Evolutionary conservation across 495 filamentous ascomycete genomes (phyloP), one percentile per base, ranked within the genome.

Genomic region (Penicillium macrosclerotiorum): DNA sequence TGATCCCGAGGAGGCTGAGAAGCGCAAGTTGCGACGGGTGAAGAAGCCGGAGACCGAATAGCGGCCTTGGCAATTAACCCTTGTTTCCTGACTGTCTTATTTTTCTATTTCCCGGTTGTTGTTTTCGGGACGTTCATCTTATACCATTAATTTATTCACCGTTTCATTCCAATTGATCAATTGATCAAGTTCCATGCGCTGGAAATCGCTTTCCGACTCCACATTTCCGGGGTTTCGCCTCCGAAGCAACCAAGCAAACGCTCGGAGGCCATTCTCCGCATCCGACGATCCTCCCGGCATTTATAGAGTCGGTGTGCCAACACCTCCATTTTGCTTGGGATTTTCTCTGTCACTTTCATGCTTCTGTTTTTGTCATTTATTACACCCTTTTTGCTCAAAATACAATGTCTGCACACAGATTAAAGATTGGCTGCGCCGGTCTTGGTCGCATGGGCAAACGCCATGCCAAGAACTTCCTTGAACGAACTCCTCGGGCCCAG

Each of bases 361-460:
- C 30, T 19, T 44, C 29, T 8, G n/a, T 7, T 8, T n/a, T n/a
- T n/a, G n/a, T n/a, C n/a, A n/a, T n/a, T n/a, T n/a, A n/a, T n/a
- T n/a, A n/a, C n/a, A n/a, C n/a, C 19, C n/a, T 9, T 42, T 20
- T 34, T 33, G 7, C 14, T 22, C 20, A n/a, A 6, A 17, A 13
- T 33, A 72, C 39, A 48, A 79, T 79, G 72, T 53, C 72, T 31
- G 60, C 59, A 22, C 51, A 55, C 31, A 76, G 63, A 52, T 60
- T 79, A 37, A 66, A 68, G 37, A 65, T 80, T 42, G 77, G 64
- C 47, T 71, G 70, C 43, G 74, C 73, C 30, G 78, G 78, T 47
- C 72, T 81, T 35, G 78, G 78, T 40, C 75, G 78, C 37, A 80
- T 80, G 77, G 78, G 78, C 49, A 76, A 78, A 52, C 68, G 76